Percentiles rank a stretch among this genome's conserved stretches.
Conservation (phyloP, 179 eudicot genomes). For the Vitellaria paradoxa region DNA sequence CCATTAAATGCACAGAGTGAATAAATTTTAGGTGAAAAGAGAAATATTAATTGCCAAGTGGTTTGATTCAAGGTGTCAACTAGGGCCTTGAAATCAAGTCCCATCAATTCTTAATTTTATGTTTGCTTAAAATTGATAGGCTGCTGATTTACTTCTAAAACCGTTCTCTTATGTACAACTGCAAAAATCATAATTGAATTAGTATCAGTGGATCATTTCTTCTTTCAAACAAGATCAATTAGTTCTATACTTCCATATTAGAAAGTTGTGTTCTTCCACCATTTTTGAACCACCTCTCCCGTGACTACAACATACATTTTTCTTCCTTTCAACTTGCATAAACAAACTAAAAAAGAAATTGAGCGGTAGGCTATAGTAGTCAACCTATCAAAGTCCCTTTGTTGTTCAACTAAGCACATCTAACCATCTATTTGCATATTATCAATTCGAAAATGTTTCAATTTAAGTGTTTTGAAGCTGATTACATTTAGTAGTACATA, state of each 20-base stretch:
- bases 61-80: too few relatives aligned
- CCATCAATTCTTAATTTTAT: too few relatives aligned
- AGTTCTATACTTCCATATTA: neutral
- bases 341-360: neutral
- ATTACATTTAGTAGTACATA: neutral
- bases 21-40: too few relatives aligned
- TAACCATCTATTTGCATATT: neutral
- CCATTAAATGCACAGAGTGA: too few relatives aligned
- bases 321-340: constrained; percentile 1
- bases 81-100: too few relatives aligned
- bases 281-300: neutral
- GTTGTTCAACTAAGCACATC: neutral
- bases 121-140: too few relatives aligned
- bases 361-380: neutral
- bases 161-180: too few relatives aligned
- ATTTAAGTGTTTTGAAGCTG: neutral
- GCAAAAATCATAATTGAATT: too few relatives aligned
- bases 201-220: neutral
- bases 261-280: neutral
- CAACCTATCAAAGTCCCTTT: constrained; percentile 9
- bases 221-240: neutral
- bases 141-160: too few relatives aligned
- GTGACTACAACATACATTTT: neutral
- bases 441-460: neutral
- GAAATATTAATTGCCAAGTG: too few relatives aligned